Percentiles rank a stretch among this genome's conserved stretches.
phyloP scores from a whole-genome alignment of 2,329 filamentous ascomycete genomes.

The Epichloe bromicola region DNA sequence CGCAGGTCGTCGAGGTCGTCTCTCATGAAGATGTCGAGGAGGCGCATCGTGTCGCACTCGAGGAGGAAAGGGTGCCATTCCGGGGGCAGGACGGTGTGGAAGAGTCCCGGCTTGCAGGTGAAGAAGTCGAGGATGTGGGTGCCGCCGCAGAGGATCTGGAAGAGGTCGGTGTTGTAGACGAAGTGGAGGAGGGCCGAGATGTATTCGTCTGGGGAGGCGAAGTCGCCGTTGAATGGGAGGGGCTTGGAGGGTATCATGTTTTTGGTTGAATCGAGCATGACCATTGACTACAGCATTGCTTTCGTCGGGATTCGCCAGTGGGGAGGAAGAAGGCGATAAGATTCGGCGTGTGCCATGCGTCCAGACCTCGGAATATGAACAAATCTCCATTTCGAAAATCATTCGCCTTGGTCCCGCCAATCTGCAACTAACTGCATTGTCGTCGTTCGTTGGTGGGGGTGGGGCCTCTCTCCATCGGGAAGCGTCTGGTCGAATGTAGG shows the following conservation, averaged over 20 bases:
- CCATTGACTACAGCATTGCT: too few species aligned
- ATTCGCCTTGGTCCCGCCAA: too few species aligned
- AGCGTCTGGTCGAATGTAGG: too few species aligned
- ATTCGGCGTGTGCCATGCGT: too few species aligned
- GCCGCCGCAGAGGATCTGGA: conserved; percentile 87
- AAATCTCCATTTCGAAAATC: too few species aligned
- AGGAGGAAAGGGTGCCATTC: conserved; percentile 77
- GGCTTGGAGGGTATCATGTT: conserved; percentile 20
- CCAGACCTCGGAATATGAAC: too few species aligned
- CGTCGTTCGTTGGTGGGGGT: too few species aligned
- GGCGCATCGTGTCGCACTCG: conserved; percentile 54
- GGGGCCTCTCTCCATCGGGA: too few species aligned
- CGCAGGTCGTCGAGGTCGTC: conserved; percentile 46
- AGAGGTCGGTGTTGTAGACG: conserved; percentile 57
- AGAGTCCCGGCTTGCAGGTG: conserved; percentile 72
- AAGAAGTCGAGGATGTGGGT: conserved; percentile 96
- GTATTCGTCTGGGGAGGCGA: conserved; percentile 61
- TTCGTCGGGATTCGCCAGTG: too few species aligned
- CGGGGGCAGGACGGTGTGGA: conserved; percentile 63
- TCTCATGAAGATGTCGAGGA: conserved; percentile 71
- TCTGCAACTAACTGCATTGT: too few species aligned
- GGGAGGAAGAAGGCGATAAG: too few species aligned
- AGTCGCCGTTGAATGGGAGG: conserved; percentile 60
- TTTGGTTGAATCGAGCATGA: not conserved
- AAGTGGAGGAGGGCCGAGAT: conserved; percentile 68